Percentiles rank a stretch among this genome's conserved stretches.
Evolutionary conservation across 371 early-diverging fungal genomes (phyloP).

Genomic region (Antonospora locustae): DNA sequence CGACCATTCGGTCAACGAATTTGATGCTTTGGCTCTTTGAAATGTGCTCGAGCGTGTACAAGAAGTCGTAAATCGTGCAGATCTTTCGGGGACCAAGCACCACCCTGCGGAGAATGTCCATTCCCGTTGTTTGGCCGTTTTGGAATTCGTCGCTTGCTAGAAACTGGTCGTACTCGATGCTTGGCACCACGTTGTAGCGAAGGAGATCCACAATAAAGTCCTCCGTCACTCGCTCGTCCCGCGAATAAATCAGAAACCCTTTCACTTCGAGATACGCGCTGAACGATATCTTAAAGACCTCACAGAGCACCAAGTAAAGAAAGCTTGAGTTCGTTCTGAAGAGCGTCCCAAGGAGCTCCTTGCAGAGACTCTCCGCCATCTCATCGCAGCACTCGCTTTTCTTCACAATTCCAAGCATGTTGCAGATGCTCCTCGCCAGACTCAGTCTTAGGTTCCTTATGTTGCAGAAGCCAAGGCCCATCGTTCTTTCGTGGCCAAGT

Average conservation of each 20-base stretch:
- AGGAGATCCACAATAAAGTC: constrained; percentile 48
- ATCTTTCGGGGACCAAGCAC: constrained; percentile 34
- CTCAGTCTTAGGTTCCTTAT: not conserved
- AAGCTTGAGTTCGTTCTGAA: constrained; percentile 22
- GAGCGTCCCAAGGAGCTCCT: constrained; percentile 9
- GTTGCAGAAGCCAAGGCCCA: too few relatives aligned
- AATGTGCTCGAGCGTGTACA: constrained; percentile 52
- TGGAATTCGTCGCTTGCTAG: constrained; percentile 29
- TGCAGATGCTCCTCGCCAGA: not conserved
- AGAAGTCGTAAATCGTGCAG: constrained; percentile 54
- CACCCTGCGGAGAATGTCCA: constrained; percentile 32
- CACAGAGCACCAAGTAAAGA: constrained; percentile 44
- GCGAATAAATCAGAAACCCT: constrained; percentile 53
- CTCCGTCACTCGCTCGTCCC: constrained; percentile 45
- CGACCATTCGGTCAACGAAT: too few relatives aligned
- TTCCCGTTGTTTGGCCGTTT: constrained; percentile 37
- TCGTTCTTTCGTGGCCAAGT: constrained; percentile 22
- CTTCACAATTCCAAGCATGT: constrained; percentile 10
- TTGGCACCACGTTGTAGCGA: constrained; percentile 39
- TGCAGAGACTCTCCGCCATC: constrained; percentile 25
- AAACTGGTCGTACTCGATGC: constrained; percentile 51
- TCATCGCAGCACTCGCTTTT: constrained; percentile 9
- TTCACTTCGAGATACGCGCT: constrained; percentile 48
- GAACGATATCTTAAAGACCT: constrained; percentile 47
- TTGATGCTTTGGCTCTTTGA: too few relatives aligned